A percentile compares a stretch with the other conserved stretches of the same genome.
Evolutionary conservation across 2,329 filamentous ascomycete species (phyloP).

Genomic region (Pestalotiopsis sp.): DNA sequence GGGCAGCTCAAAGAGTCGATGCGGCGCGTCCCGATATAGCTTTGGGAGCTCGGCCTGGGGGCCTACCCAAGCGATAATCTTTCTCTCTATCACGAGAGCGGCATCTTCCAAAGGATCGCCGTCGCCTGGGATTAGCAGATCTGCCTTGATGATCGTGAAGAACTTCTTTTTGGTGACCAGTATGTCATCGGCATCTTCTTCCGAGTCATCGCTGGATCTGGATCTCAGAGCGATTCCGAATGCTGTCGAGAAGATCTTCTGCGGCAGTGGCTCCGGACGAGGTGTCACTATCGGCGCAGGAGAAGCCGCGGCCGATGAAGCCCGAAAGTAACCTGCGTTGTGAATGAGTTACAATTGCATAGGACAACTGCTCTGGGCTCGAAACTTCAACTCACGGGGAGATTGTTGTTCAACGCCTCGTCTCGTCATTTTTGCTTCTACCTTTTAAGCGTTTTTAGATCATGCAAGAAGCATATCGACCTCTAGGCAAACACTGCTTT

Average conservation of each 20-base stretch:
- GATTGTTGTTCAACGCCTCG: slow-evolving; percentile 14
- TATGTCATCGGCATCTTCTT: not conserved
- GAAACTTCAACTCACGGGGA: not conserved
- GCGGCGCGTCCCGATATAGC: slow-evolving; percentile 27
- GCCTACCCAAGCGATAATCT: slow-evolving; percentile 40
- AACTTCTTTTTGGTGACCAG: slow-evolving; percentile 23
- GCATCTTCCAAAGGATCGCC: slow-evolving; percentile 32
- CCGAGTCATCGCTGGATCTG: slow-evolving; percentile 14
- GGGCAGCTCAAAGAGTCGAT: slow-evolving; percentile 27
- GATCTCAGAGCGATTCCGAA: slow-evolving; percentile 27
- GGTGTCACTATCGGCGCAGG: not conserved
- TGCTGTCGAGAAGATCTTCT: slow-evolving; percentile 27
- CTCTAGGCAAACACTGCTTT: not conserved
- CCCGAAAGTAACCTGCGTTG: slow-evolving; percentile 7
- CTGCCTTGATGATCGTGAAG: slow-evolving; percentile 34
- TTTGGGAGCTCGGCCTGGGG: slow-evolving; percentile 25
- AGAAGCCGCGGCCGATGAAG: not conserved
- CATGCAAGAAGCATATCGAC: not conserved
- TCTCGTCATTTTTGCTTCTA: slow-evolving; percentile 22
- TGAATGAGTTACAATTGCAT: not conserved
- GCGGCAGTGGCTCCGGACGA: not conserved
- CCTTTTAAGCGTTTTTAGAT: not conserved
- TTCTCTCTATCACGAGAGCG: slow-evolving; percentile 36
- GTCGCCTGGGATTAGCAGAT: slow-evolving; percentile 37
- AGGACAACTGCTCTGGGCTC: not conserved